Conservation (phyloP, 1,284 basidiomycete species). For the Pseudozyma sp. region DNA sequence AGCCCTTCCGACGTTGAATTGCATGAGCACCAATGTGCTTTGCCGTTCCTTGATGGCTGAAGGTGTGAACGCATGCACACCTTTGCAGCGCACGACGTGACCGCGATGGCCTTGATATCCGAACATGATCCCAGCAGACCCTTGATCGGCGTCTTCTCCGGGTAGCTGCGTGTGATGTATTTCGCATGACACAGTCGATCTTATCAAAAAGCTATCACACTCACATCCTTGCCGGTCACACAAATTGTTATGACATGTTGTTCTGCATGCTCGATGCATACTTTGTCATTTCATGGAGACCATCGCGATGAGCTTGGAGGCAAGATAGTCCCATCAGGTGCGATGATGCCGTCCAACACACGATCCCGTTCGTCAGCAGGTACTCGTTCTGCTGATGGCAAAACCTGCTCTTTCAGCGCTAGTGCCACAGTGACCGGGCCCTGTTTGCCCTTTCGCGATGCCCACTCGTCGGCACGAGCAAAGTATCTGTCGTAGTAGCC, state of each 20-base stretch:
- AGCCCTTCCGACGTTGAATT: conserved; percentile 4
- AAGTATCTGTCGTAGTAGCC: conserved; percentile 71
- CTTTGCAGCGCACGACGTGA: background rate
- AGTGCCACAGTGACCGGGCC: conserved; percentile 63
- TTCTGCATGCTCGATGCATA: background rate
- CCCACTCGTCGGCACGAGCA: conserved; percentile 47
- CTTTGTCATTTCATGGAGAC: conserved; percentile 18
- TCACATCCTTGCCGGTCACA: too few relatives aligned
- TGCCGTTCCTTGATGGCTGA: conserved; percentile 1
- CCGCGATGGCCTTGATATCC: conserved; percentile 16
- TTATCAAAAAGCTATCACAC: background rate
- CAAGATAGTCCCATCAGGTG: conserved; percentile 50
- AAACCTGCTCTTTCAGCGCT: conserved; percentile 64
- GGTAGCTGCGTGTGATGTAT: background rate
- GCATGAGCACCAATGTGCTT: conserved; percentile 1
- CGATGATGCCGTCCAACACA: conserved; percentile 63
- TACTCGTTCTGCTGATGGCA: conserved; percentile 54
- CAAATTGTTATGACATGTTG: background rate
- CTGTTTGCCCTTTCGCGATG: conserved; percentile 14
- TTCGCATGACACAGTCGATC: background rate
- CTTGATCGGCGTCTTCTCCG: conserved; percentile 19
- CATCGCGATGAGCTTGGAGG: conserved; percentile 30
- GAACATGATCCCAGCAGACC: conserved; percentile 4
- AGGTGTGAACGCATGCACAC: background rate
- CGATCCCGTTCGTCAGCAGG: conserved; percentile 67